Evolutionary conservation across 208 protist species (phyloP).

Genomic region (Trypanosoma boissoni): DNA sequence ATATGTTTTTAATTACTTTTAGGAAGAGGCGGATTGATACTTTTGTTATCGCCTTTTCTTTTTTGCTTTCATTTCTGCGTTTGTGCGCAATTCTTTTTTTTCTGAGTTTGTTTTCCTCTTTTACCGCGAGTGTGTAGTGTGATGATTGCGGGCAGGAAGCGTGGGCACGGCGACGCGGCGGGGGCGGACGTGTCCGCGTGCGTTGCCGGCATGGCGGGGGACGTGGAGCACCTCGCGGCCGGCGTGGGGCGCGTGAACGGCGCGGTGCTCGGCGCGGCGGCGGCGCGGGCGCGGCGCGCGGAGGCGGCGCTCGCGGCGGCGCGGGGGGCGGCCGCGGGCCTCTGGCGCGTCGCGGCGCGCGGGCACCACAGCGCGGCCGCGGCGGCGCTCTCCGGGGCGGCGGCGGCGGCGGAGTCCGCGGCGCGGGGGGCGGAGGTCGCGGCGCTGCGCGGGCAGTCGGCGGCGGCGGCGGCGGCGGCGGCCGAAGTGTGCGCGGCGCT

Average conservation of each 20-base stretch:
- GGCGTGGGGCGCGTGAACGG: conserved; percentile 28
- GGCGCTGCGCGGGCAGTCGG: conserved; percentile 19
- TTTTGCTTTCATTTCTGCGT: not conserved
- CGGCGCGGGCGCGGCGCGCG: conserved; percentile 27
- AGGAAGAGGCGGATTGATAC: too few species aligned
- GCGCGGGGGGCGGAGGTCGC: not conserved
- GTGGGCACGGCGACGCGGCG: conserved; percentile 11
- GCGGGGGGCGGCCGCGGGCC: not conserved
- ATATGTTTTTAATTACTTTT: too few species aligned
- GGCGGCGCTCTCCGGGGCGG: conserved; percentile 3
- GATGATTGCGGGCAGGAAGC: conserved; percentile 21
- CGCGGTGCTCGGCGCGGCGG: conserved; percentile 24
- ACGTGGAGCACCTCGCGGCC: conserved; percentile 20
- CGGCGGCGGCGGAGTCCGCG: not conserved
- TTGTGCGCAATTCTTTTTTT: conserved; percentile 6
- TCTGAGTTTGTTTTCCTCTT: conserved; percentile 4
- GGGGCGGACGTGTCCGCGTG: conserved; percentile 10
- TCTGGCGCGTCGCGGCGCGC: conserved; percentile 19
- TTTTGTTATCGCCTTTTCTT: too few species aligned
- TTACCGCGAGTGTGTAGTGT: not conserved
- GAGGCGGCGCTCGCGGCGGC: conserved; percentile 25
- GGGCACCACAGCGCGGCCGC: conserved; percentile 9
- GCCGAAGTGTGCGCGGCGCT: not conserved
- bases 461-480: conserved; percentile 14
- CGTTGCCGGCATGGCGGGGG: conserved; percentile 16